Base-by-base conservation (phyloP, 2,329 filamentous ascomycete genomes). In the Ceratocystis colombiana region DNA sequence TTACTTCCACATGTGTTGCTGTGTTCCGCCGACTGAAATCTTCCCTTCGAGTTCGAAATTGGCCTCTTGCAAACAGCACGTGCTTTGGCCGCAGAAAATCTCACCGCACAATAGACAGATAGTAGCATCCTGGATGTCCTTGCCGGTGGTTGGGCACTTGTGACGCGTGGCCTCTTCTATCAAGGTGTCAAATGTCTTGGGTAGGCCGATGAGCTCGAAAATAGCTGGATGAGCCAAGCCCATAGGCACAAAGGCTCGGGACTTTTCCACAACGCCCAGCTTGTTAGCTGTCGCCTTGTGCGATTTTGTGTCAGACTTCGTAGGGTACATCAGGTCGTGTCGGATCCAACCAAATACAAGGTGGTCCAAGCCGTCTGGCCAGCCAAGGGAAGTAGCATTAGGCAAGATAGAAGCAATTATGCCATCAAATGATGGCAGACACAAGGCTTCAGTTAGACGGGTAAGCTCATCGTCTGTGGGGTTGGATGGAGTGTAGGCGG, bases 101-200 rank as follows among this genome's bases (percentile, higher is more conserved):
- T 92, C 91, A 44, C 94, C 93, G 73, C 94, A 99, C 77, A 96
- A 90, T 48, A 99, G 82, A 73, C 94, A 99, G 46, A 99, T 84
- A 70, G 88, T 89, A 0, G 94, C 91, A 74, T 99, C 95, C 1
- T 87, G 88, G 63, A 99, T 78, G 71, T 96, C 93, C 74, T 94
- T 95, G 70, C 91, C 91, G 1, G 90, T 96, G 1, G 87, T 95
- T 0, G 91, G 91, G 72, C 94, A 99, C 62, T 83, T 86, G 64
- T 88, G 80, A 69, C 86, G 86, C 70, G 94, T 93, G 30, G 90
- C 90, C 76, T 96, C 92, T 72, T 96, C 93, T 67, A 96, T 96
- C 46, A 99, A 80, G 2, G 86, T 88, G 74, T 97, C 94, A 74
- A 91, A 99, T 72, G 93, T 91, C 75, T 89, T 89, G 0, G 94